Conservation (phyloP, 179 eudicot species). For the Silene noctiflora region DNA sequence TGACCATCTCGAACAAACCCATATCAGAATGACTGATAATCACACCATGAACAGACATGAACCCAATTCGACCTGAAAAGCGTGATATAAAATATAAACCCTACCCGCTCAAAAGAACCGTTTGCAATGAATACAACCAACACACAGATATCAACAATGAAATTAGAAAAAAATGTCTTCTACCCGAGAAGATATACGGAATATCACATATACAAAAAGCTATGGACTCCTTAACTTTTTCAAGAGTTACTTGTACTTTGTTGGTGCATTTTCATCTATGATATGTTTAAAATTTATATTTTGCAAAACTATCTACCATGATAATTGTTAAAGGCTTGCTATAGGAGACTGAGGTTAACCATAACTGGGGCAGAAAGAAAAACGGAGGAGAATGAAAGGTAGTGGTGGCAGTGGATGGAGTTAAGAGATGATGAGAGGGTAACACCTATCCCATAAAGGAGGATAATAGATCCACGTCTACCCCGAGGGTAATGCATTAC, state of each 20-base stretch:
- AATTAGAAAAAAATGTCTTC: neutral
- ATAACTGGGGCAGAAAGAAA: too few relatives aligned
- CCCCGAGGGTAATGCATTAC: too few relatives aligned
- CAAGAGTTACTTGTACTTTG: neutral
- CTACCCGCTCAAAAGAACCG: neutral
- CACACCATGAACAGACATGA: neutral
- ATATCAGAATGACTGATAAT: neutral
- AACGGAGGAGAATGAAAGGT: too few relatives aligned
- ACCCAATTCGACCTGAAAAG: neutral
- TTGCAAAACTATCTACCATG: too few relatives aligned
- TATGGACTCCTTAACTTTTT: neutral
- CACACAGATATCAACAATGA: neutral
- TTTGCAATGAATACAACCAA: neutral
- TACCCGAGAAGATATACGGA: neutral
- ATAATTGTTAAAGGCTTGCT: too few relatives aligned
- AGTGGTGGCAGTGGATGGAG: too few relatives aligned
- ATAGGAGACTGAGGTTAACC: too few relatives aligned
- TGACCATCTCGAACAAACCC: too few relatives aligned
- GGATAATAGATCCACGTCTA: too few relatives aligned
- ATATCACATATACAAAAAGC: neutral
- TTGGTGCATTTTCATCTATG: neutral
- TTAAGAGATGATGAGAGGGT: too few relatives aligned
- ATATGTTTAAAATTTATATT: neutral
- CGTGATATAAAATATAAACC: neutral
- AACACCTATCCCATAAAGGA: too few relatives aligned